phyloP scores from a whole-genome alignment of 179 eudicot species.

The Patellifolia procumbens region DNA sequence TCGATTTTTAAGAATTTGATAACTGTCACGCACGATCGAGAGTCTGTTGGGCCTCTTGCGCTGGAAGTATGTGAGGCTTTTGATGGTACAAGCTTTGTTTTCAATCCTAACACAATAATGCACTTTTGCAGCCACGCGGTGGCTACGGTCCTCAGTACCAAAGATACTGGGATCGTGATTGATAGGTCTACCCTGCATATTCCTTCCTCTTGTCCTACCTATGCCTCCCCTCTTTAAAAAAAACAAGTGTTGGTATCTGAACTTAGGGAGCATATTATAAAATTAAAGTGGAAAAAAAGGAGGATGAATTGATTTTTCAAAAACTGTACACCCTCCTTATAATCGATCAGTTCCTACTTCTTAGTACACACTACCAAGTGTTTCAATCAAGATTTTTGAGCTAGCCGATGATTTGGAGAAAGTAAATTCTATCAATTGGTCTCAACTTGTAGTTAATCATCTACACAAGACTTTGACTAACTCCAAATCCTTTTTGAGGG shows the following conservation, averaged over 20 bases:
- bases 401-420: neutral
- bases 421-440: neutral
- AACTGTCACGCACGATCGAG: neutral
- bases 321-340: neutral
- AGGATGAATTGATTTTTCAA: neutral
- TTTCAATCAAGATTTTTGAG: neutral
- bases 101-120: neutral
- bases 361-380: neutral
- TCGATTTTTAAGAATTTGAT: neutral
- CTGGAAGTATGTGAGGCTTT: neutral
- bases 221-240: no score
- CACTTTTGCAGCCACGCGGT: neutral
- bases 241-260: no score
- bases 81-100: neutral
- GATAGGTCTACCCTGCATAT: neutral
- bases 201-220: no score
- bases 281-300: neutral
- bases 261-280: neutral
- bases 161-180: neutral
- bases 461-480: neutral
- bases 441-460: neutral
- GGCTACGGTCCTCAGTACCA: neutral
- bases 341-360: neutral
- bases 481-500: neutral
- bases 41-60: neutral